A percentile compares a stretch with the other conserved stretches of the same genome.
Evolutionary conservation across 2,329 filamentous ascomycete species (phyloP).

Genomic region (Colletotrichum sp.): DNA sequence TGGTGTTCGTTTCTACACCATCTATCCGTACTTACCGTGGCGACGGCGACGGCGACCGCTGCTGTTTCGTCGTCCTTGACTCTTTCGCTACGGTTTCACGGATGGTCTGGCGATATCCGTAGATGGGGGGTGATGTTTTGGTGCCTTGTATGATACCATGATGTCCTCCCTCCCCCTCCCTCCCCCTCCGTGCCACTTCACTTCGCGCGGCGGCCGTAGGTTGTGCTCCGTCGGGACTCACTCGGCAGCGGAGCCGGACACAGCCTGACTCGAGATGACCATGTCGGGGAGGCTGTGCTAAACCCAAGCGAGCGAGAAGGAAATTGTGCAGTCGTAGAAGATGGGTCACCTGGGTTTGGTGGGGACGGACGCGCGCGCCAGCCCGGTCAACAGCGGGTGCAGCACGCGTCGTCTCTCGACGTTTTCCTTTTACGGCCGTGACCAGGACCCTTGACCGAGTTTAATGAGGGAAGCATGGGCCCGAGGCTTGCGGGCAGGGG

Average conservation of each 20-base stretch:
- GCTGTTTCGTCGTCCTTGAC: neutral
- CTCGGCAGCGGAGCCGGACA: neutral
- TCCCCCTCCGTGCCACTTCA: neutral
- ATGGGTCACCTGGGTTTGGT: neutral
- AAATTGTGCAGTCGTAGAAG: constrained; percentile 16
- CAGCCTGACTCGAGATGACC: constrained; percentile 14
- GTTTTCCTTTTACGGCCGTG: neutral
- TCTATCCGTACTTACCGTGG: neutral
- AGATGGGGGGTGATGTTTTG: neutral
- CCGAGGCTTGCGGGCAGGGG: constrained; percentile 8
- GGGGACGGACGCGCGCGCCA: constrained; percentile 12
- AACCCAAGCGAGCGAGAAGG: constrained; percentile 16
- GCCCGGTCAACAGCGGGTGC: neutral
- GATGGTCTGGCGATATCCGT: neutral
- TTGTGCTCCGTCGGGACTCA: neutral
- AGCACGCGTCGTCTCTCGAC: neutral
- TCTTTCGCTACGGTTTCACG: neutral
- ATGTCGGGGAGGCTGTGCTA: constrained; percentile 13
- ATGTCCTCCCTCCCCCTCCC: neutral
- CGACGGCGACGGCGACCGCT: neutral
- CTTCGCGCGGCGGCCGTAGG: neutral
- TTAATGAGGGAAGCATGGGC: constrained; percentile 5
- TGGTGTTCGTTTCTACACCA: neutral
- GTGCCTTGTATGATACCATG: neutral
- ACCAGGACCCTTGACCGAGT: constrained; percentile 10